These are phyloP conservation scores for Aspergillus biplanus DNA, from an alignment of 495 filamentous ascomycete genomes.

Conservation along the genomic window DNA sequence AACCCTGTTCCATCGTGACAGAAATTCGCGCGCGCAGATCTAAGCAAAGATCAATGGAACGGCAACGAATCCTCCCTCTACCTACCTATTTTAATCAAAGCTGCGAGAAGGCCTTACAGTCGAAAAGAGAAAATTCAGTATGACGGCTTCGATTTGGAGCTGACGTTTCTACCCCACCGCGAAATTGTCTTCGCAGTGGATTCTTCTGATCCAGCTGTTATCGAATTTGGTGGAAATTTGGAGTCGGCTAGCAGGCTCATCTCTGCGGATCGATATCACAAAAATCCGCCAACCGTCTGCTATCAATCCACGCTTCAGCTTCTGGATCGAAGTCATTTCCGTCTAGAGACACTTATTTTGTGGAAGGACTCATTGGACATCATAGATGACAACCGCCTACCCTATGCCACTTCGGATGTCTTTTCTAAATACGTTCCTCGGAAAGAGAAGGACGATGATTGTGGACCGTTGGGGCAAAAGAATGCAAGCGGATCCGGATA, in stretches of 20 bases:
- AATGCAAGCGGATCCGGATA: not conserved
- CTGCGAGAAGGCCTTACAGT: conserved; percentile 7
- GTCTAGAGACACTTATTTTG: conserved; percentile 36
- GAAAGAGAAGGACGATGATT: conserved; percentile 26
- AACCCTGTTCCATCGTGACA: conserved; percentile 17
- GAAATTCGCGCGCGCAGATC: conserved; percentile 22
- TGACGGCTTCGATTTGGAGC: conserved; percentile 25
- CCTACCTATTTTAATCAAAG: conserved; percentile 30
- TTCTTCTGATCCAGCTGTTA: conserved; percentile 24
- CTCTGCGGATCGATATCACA: conserved; percentile 33
- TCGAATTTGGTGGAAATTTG: conserved; percentile 30
- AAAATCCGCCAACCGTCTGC: conserved; percentile 30
- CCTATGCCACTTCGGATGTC: conserved; percentile 24
- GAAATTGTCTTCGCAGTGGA: conserved; percentile 25
- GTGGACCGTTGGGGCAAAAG: not conserved
- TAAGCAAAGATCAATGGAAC: not conserved
- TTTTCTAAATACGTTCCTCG: conserved; percentile 39
- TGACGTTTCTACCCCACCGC: conserved; percentile 19
- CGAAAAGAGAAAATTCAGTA: not conserved
- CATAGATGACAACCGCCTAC: conserved; percentile 25
- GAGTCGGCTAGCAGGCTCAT: conserved; percentile 24
- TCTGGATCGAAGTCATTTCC: conserved; percentile 24
- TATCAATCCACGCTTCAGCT: conserved; percentile 38
- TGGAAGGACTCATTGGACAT: conserved; percentile 47
- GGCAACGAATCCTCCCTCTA: not conserved